Conservation (phyloP, 2,329 filamentous ascomycete species). For the Sphaerulina musiva region DNA sequence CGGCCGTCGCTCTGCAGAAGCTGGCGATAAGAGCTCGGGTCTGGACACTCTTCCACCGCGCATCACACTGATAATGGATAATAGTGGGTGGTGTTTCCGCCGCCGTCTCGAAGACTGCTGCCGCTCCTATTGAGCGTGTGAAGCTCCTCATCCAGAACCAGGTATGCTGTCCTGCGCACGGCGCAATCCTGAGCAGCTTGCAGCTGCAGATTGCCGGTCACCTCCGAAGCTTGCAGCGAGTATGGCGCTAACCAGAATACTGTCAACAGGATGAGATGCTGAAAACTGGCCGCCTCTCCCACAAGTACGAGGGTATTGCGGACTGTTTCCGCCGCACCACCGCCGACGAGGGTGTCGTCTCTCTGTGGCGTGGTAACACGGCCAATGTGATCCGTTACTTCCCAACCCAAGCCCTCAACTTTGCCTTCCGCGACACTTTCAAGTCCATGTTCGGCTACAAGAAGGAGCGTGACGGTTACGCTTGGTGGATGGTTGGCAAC, state of each 20-base stretch:
- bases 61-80: constrained; percentile 39
- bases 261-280: constrained; percentile 92
- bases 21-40: constrained; percentile 30
- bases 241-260: neutral
- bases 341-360: constrained; percentile 84
- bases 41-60: constrained; percentile 8
- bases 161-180: constrained; percentile 53
- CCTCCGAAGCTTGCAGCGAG: neutral
- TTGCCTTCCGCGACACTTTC: constrained; percentile 99
- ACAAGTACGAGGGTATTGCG: constrained; percentile 85
- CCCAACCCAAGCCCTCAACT: constrained; percentile 99
- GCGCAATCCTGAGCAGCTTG: constrained; percentile 2
- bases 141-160: constrained; percentile 99
- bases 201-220: neutral
- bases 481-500: constrained; percentile 99
- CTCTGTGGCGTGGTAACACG: constrained; percentile 99
- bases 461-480: constrained; percentile 98
- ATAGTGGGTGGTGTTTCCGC: constrained; percentile 99
- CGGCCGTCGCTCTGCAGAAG: constrained; percentile 16
- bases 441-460: constrained; percentile 99
- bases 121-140: constrained; percentile 99
- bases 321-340: constrained; percentile 96
- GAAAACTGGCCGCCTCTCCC: constrained; percentile 95
- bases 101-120: constrained; percentile 99
- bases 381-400: constrained; percentile 99